phyloP scores from a whole-genome alignment of 2,329 filamentous ascomycete species.

The Penicillium sp. region DNA sequence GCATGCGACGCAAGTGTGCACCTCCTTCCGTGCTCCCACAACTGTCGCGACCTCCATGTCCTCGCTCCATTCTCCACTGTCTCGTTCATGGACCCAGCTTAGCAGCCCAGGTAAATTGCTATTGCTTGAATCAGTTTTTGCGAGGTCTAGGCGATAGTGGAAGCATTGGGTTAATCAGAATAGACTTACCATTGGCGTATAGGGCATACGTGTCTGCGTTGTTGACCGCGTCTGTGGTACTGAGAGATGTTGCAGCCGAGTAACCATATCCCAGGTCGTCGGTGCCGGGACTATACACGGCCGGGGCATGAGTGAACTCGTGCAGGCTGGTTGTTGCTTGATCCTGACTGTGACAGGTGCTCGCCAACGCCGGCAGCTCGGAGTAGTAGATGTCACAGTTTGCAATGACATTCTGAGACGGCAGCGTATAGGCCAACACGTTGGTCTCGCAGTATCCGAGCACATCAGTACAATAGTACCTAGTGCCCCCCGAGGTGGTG shows the following conservation, averaged over 20 bases:
- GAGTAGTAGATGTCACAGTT: slow-evolving; percentile 64
- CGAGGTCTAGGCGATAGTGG: background rate
- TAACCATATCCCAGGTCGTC: slow-evolving; percentile 64
- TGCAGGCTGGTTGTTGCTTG: slow-evolving; percentile 68
- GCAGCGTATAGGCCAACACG: slow-evolving; percentile 66
- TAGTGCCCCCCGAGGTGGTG: slow-evolving; percentile 52
- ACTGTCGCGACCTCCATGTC: too few relatives aligned
- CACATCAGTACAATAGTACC: slow-evolving; percentile 63
- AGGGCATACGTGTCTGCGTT: slow-evolving; percentile 68
- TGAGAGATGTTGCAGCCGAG: slow-evolving; percentile 51
- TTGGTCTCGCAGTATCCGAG: slow-evolving; percentile 56
- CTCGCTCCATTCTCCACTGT: background rate
- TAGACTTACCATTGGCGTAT: slow-evolving; percentile 53
- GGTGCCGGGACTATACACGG: slow-evolving; percentile 59
- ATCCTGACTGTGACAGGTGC: slow-evolving; percentile 65
- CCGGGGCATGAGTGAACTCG: slow-evolving; percentile 66
- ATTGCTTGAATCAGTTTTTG: slow-evolving; percentile 6
- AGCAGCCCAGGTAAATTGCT: slow-evolving; percentile 29
- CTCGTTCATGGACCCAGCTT: background rate
- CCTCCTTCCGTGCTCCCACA: background rate
- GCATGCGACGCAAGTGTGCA: too few relatives aligned
- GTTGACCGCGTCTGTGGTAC: slow-evolving; percentile 55
- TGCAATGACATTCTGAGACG: slow-evolving; percentile 58
- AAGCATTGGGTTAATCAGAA: background rate
- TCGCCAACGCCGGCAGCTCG: slow-evolving; percentile 54